phyloP scores from a whole-genome alignment of 345 rosid species.

The Raphanus sativus region DNA sequence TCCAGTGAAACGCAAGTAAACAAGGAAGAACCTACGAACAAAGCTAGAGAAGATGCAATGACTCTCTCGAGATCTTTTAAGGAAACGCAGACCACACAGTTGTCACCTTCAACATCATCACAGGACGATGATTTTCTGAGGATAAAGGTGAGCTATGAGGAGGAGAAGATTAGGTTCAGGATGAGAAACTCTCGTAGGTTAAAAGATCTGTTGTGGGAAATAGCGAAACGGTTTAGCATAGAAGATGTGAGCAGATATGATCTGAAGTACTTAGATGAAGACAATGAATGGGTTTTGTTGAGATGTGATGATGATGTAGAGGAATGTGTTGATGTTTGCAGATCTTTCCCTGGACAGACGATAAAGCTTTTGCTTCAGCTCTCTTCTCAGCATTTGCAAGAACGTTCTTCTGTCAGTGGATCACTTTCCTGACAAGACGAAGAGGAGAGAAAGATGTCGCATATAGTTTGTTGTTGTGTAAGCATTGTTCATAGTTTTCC shows the following conservation, averaged over 20 bases:
- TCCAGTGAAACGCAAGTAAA: conserved; percentile 58
- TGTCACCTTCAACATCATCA: conserved; percentile 34
- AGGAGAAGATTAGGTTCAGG: conserved; percentile 69
- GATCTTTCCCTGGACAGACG: conserved; percentile 50
- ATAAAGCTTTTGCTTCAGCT: conserved; percentile 65
- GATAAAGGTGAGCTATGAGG: conserved; percentile 61
- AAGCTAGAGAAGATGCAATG: conserved; percentile 30
- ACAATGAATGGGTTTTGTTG: conserved; percentile 81
- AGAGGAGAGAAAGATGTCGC: neutral
- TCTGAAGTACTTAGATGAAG: conserved; percentile 91
- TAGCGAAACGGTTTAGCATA: conserved; percentile 62
- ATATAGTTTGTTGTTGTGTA: conserved; percentile 46
- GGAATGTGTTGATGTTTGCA: conserved; percentile 74
- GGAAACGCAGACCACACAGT: conserved; percentile 17
- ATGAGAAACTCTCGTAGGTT: conserved; percentile 55
- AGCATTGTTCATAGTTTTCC: conserved; percentile 30
- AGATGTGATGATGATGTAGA: conserved; percentile 88
- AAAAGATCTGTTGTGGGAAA: conserved; percentile 58
- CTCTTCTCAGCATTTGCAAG: conserved; percentile 51
- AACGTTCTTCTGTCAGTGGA: conserved; percentile 45
- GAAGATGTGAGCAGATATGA: conserved; percentile 55
- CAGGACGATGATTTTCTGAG: conserved; percentile 54
- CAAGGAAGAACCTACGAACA: conserved; percentile 32
- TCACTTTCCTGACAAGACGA: conserved; percentile 38
- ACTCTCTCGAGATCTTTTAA: conserved; percentile 48